Evolutionary conservation across 2,329 filamentous ascomycete species (phyloP).

Genomic region (Fusarium sp.): DNA sequence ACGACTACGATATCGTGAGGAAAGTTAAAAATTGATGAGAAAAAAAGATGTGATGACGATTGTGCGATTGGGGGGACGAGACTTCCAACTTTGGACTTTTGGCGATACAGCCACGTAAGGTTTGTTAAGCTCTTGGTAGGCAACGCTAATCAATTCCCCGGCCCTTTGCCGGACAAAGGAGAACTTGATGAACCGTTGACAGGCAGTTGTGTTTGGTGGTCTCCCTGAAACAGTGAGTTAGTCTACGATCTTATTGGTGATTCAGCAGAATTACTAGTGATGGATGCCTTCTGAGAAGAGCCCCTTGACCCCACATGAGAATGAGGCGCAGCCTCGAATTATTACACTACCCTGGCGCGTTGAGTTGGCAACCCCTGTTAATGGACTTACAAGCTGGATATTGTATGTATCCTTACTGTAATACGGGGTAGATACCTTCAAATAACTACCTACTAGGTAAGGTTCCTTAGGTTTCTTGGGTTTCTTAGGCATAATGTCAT

Average conservation of each 20-base stretch:
- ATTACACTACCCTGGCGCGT: constrained; percentile 8
- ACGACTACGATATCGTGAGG: constrained; percentile 13
- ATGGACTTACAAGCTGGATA: background rate
- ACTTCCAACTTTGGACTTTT: constrained; percentile 37
- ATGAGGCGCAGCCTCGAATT: constrained; percentile 35
- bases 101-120: constrained; percentile 46
- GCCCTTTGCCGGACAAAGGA: constrained; percentile 38
- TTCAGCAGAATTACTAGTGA: constrained; percentile 15
- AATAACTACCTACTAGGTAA: no score
- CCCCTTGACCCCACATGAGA: constrained; percentile 36
- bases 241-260: constrained; percentile 33
- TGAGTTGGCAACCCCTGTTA: constrained; percentile 9
- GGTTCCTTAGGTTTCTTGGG: no score
- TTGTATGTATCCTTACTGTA: background rate
- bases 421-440: no score
- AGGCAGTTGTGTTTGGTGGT: constrained; percentile 27
- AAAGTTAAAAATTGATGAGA: constrained; percentile 14
- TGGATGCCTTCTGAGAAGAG: constrained; percentile 9
- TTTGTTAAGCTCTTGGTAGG: constrained; percentile 7
- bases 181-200: constrained; percentile 22
- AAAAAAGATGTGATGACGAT: constrained; percentile 25
- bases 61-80: constrained; percentile 12
- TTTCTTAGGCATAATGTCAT: no score
- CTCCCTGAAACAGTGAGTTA: constrained; percentile 20
- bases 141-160: constrained; percentile 32